Evolutionary conservation across 345 rosid genomes (phyloP).

Genomic region (Raphanus sativus): DNA sequence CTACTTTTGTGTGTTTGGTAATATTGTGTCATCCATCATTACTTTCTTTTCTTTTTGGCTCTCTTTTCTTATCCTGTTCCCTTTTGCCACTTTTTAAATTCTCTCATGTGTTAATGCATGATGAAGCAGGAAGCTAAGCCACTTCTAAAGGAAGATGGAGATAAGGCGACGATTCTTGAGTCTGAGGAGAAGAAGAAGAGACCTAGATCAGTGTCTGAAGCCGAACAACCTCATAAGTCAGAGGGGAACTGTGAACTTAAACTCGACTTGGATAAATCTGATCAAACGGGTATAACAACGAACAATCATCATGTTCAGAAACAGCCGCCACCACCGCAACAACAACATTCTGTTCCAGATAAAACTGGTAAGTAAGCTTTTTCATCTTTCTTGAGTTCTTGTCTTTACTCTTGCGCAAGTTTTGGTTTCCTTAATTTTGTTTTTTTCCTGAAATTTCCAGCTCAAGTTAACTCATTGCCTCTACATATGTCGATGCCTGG

Average conservation of each 20-base stretch:
- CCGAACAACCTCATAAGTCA: constrained; percentile 55
- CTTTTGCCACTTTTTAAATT: background rate
- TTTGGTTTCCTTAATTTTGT: background rate
- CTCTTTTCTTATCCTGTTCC: constrained; percentile 24
- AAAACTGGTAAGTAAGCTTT: constrained; percentile 51
- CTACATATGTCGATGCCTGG: constrained; percentile 76
- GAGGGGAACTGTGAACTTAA: constrained; percentile 69
- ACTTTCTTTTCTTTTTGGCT: background rate
- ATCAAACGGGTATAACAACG: constrained; percentile 35
- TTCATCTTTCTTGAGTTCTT: background rate
- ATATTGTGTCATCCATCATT: constrained; percentile 29
- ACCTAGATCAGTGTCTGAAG: constrained; percentile 39
- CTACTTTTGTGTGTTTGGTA: constrained; percentile 23
- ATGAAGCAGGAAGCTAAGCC: constrained; percentile 56
- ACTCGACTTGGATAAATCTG: constrained; percentile 75
- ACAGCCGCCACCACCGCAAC: constrained; percentile 41
- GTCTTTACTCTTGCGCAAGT: background rate
- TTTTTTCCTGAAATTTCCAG: constrained; percentile 43
- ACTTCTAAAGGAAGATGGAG: constrained; percentile 48
- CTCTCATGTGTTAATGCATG: constrained; percentile 12
- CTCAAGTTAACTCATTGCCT: constrained; percentile 58
- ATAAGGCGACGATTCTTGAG: constrained; percentile 36
- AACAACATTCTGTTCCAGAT: constrained; percentile 41
- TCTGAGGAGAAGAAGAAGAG: constrained; percentile 51
- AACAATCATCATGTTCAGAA: constrained; percentile 51